Conservation (phyloP, 306 rosid species). For the Mimosa bimucronata region DNA sequence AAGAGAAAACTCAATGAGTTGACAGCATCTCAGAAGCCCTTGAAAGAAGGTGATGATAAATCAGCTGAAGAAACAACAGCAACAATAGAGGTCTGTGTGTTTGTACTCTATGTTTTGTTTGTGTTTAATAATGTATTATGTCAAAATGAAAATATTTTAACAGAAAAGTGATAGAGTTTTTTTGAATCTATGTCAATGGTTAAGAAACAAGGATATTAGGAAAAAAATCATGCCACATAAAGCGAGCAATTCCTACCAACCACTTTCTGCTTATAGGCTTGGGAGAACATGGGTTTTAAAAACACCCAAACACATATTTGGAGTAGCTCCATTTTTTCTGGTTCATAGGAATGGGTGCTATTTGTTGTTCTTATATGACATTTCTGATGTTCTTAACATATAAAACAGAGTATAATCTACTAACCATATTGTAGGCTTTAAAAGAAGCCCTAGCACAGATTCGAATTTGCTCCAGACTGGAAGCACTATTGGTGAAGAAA, state of each 20-base stretch:
- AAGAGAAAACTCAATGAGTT: conserved; percentile 72
- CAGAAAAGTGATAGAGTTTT: conserved; percentile 7
- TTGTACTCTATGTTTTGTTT: conserved; percentile 10
- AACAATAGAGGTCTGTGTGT: conserved; percentile 66
- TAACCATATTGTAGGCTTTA: conserved; percentile 64
- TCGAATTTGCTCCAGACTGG: conserved; percentile 86
- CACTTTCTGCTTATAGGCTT: background rate
- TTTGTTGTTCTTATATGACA: background rate
- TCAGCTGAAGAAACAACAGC: conserved; percentile 66
- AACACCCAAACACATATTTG: background rate
- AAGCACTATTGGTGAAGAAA: conserved; percentile 83
- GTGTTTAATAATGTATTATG: conserved; percentile 21
- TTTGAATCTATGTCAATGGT: background rate
- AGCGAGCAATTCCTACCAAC: background rate
- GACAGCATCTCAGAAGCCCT: conserved; percentile 51
- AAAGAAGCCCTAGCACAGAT: conserved; percentile 79
- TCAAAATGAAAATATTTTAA: conserved; percentile 15
- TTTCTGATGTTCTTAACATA: background rate
- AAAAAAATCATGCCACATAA: background rate
- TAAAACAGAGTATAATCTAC: conserved; percentile 31
- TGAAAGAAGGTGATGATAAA: conserved; percentile 50
- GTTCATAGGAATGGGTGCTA: background rate
- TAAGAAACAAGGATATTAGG: background rate
- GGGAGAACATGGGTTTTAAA: background rate
- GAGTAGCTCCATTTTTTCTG: background rate